phyloP scores from a whole-genome alignment of 805 yeast species.

The Hemisphaericaspora nanyangensis region DNA sequence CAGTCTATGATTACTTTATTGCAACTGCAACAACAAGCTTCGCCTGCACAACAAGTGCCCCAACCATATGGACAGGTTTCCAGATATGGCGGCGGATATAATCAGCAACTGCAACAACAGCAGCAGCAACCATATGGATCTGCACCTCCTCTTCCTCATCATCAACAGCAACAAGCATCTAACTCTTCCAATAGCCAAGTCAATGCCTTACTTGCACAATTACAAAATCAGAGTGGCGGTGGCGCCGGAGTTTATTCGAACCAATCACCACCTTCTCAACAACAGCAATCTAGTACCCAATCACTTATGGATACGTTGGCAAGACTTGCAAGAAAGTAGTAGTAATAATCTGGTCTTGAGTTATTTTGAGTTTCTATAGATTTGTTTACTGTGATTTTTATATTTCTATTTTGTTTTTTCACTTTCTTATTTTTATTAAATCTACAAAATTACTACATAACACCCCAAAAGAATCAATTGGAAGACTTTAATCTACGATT shows the following conservation, averaged over 20 bases:
- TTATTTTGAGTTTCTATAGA: neutral
- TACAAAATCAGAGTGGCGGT: conserved; percentile 13
- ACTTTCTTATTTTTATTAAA: too few relatives aligned
- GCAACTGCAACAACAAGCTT: conserved; percentile 25
- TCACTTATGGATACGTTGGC: conserved; percentile 36
- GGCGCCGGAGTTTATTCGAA: conserved; percentile 2
- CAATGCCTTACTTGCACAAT: conserved; percentile 23
- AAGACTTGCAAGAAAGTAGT: conserved; percentile 28
- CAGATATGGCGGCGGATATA: conserved; percentile 6
- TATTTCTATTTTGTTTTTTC: too few relatives aligned
- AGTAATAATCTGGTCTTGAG: neutral
- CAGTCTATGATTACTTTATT: conserved; percentile 29
- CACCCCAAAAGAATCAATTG: too few relatives aligned
- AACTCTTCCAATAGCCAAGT: conserved; percentile 21
- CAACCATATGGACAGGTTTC: conserved; percentile 1
- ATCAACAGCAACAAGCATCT: conserved; percentile 2
- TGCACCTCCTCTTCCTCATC: conserved; percentile 11
- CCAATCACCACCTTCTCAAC: conserved; percentile 11
- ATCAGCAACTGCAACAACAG: conserved; percentile 4
- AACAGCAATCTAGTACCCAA: conserved; percentile 18
- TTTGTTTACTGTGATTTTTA: too few relatives aligned
- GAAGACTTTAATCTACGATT: too few relatives aligned
- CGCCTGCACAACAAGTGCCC: conserved; percentile 7
- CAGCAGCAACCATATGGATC: conserved; percentile 13
- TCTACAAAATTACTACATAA: too few relatives aligned